A percentile compares a stretch with the other conserved stretches of the same genome.
Conservation (phyloP, 208 protist species). For the Jaenimonas drosophilae region DNA sequence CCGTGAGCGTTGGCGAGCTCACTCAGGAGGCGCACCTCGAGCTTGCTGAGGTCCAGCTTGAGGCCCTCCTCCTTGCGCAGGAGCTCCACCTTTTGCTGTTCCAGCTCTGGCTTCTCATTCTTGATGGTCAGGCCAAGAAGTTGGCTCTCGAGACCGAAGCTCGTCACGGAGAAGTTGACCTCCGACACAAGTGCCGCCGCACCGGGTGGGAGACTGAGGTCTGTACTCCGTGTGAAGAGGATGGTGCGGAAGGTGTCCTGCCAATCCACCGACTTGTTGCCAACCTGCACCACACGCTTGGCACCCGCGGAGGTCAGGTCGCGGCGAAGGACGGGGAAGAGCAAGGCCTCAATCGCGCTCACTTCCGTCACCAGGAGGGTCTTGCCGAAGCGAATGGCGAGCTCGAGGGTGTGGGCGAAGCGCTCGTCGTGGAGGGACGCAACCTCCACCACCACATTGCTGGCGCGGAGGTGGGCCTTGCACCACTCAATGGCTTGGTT, state of each 20-base stretch:
- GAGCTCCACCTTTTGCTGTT: constrained; percentile 89
- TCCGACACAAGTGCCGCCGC: constrained; percentile 83
- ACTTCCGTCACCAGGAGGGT: constrained; percentile 95
- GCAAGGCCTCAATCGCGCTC: constrained; percentile 89
- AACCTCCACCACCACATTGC: constrained; percentile 73
- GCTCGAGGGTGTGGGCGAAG: constrained; percentile 93
- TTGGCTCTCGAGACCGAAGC: constrained; percentile 93
- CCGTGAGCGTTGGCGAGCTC: constrained; percentile 90
- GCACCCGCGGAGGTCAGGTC: constrained; percentile 88
- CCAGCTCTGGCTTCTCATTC: constrained; percentile 95
- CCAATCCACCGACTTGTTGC: constrained; percentile 95
- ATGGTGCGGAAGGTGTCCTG: constrained; percentile 93
- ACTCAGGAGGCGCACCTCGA: constrained; percentile 89
- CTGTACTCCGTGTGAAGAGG: constrained; percentile 90
- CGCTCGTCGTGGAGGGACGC: constrained; percentile 88
- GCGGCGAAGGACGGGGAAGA: constrained; percentile 92
- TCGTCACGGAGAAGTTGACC: constrained; percentile 97
- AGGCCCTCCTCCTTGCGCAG: constrained; percentile 93
- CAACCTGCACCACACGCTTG: constrained; percentile 91
- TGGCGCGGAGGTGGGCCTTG: constrained; percentile 60
- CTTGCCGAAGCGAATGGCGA: constrained; percentile 97
- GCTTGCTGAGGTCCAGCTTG: constrained; percentile 89
- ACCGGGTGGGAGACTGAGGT: constrained; percentile 82
- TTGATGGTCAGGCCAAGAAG: constrained; percentile 92
- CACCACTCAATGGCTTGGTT: constrained; percentile 92